Percentiles rank a stretch among this genome's conserved stretches.
These are phyloP conservation scores for Scytalidium lignicola DNA, from an alignment of 2,329 filamentous ascomycete species.

Conservation along the genomic window DNA sequence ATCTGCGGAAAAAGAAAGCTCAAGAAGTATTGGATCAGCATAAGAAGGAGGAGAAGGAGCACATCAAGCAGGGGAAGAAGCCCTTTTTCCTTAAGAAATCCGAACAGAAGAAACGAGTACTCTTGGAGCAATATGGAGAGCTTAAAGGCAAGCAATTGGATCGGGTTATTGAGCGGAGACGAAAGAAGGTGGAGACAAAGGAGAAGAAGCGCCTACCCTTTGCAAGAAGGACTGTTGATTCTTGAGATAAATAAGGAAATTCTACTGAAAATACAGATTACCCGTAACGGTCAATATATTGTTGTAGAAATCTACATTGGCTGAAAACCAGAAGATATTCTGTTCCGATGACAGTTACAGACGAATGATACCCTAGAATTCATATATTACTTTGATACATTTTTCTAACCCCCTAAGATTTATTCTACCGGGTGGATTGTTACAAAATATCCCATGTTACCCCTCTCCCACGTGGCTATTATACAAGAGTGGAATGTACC, in stretches of 20 bases:
- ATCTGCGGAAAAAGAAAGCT: constrained; percentile 64
- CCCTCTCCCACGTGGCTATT: constrained; percentile 2
- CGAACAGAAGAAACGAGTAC: constrained; percentile 81
- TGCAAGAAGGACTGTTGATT: constrained; percentile 39
- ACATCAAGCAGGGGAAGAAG: constrained; percentile 81
- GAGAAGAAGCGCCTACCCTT: constrained; percentile 74
- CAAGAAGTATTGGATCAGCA: constrained; percentile 68
- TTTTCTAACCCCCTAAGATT: too few species aligned
- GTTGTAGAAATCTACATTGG: too few species aligned
- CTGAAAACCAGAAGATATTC: not conserved
- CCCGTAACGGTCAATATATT: too few species aligned
- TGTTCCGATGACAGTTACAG: not conserved
- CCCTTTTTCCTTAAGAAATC: constrained; percentile 91
- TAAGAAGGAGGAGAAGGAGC: constrained; percentile 74
- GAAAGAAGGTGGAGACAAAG: constrained; percentile 83
- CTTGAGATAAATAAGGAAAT: not conserved
- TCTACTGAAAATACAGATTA: not conserved
- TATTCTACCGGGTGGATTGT: not conserved
- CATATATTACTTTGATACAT: too few species aligned
- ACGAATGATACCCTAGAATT: constrained; percentile 3
- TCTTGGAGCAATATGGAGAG: constrained; percentile 72
- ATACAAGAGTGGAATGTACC: constrained; percentile 4
- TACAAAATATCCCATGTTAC: not conserved
- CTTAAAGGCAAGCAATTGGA: constrained; percentile 85
- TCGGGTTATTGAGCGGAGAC: constrained; percentile 75